Base-by-base conservation (phyloP, 2,329 filamentous ascomycete species). In the Nemania abortiva region DNA sequence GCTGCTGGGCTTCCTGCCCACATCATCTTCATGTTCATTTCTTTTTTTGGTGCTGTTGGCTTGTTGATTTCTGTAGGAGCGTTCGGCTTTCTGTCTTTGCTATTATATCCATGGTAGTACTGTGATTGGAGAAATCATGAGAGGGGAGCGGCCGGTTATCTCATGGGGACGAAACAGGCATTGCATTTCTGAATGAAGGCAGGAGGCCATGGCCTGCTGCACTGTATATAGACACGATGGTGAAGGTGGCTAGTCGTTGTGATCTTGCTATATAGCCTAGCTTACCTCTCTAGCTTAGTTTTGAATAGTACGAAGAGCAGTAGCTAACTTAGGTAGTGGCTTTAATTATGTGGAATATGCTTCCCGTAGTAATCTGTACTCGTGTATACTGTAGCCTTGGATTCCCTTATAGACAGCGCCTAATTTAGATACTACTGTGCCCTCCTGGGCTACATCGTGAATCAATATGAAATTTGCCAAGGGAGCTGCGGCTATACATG, bases 401-500 rank as follows among this genome's bases (percentile, higher is more conserved):
- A 47, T 20, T 20, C 6, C 9, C 42, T 42, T 37, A 27, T 27
- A 27, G 24, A 27, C n/a, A 47, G 18, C n/a, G 9, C 42, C 42
- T 20, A 47, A 47, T 20, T 47, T 6, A 47, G 42, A 47, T 18
- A 47, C 42, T 20, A 20, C 2, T 11, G 39, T n/a, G 18, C 18
- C 13, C 39, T 27, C 39, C 13, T 37, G 42, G 42, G 6, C 42
- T 6, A 10, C 18, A 47, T 20, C 42, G 42, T 47, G 42, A 47
- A 47, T 47, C n/a, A 20, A 47, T 47, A 47, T 47, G n/a, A 24
- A 22, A 59, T 59, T n/a, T 22, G n/a, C n/a, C 20, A 22, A 27
- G 57, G 57, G 29, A 60, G 39, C 57, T 60, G 47, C 57, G 57
- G 57, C 31, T 60, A 52, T 20, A 52, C 57, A 50, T 27, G 45